phyloP scores from a whole-genome alignment of 2,329 filamentous ascomycete species.

The Dactylellina haptotyla region DNA sequence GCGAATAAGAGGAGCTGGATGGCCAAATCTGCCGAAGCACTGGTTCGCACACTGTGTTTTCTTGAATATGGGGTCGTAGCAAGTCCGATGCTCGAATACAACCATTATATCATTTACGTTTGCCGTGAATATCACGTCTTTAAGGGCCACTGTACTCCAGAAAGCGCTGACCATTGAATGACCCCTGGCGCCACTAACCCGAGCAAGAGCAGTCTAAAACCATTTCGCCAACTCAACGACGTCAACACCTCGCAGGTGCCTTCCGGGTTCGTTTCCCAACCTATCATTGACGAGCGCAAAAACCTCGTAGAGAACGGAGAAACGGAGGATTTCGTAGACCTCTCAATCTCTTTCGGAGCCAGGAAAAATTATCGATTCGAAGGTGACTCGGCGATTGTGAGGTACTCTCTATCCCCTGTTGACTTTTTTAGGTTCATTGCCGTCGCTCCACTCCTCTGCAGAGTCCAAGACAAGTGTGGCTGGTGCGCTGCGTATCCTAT shows the following conservation, averaged over 20 bases:
- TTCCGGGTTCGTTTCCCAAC: background rate
- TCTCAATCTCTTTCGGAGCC: too few relatives aligned
- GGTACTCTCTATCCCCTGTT: constrained; percentile 30
- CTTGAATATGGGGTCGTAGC: background rate
- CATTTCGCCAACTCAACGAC: constrained; percentile 36
- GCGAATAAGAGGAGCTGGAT: background rate
- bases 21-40: background rate
- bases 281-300: constrained; percentile 17
- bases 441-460: background rate
- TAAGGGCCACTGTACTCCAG: too few relatives aligned
- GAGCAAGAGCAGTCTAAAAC: constrained; percentile 8
- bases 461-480: constrained; percentile 26
- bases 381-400: constrained; percentile 10
- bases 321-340: constrained; percentile 5
- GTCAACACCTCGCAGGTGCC: constrained; percentile 23
- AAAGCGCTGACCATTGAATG: too few relatives aligned
- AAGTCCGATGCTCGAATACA: background rate
- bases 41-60: background rate
- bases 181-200: background rate
- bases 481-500: constrained; percentile 17
- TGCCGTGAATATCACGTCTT: too few relatives aligned
- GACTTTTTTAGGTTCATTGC: background rate
- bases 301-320: background rate
- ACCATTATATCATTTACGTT: background rate
- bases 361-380: too few relatives aligned